Base-by-base conservation (phyloP, 106 monocot genomes). In the Chionographis japonica region DNA sequence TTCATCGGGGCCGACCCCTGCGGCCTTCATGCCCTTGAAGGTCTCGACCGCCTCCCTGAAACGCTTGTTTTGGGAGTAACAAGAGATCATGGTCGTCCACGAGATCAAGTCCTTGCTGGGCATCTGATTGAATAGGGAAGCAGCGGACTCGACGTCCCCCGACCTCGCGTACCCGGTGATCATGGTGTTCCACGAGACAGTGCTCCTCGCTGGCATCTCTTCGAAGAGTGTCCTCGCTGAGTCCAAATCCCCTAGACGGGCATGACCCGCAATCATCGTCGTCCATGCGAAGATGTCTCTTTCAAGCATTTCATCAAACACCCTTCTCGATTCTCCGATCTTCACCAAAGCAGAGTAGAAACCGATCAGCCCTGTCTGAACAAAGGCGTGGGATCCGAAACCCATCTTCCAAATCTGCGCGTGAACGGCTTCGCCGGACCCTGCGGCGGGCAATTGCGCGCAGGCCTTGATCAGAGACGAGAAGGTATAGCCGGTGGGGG, bases 41-140 rank as follows among this genome's bases (percentile, higher is more conserved):
- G 77, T 72, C 11, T 77, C 74, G 12, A 84, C 14, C 0, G 87
- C 91, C 62, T 81, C 79, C 39, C 50, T 77, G 58, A 68, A 77
- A 3, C 12, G 18, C 49, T 51, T 72, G 58, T 79, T 91, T 19
- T 69, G 84, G 6, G 79, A 76, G 40, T 77, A 91, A 65, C 91
- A 84, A 13, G 81, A 87, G 39, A 91, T 84, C 84, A 91, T 82
- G 36, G 68, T 69, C 0, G 86, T 91, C 91, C 91, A 91, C 1
- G 91, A 84, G 36, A 87, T 50, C 56, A 82, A 56, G 66, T 87
- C 76, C 79, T 69, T 91, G 3, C 16, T 8, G 1, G 74, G 86
- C 87, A 91, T 84, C 37, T n/a, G 53, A 0, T 53, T 2, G 39
- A 91, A 91, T 14, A 87, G 46, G 40, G 20, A 77, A 9, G 61